Evolutionary conservation across 495 filamentous ascomycete species (phyloP).

Genomic region (Talaromyces proteolyticus): DNA sequence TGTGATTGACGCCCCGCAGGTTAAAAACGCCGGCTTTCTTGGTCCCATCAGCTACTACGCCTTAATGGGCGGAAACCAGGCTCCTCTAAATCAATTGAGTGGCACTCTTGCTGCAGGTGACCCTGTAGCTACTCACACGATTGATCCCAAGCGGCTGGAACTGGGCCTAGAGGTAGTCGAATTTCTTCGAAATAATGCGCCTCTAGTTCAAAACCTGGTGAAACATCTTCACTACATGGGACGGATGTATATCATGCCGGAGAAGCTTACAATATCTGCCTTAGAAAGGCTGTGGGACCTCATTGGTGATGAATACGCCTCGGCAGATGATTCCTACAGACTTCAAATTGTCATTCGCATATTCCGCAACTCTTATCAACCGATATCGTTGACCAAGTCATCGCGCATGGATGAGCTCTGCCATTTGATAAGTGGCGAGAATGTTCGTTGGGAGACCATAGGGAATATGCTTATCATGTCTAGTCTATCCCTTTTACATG

Average conservation of each 20-base stretch:
- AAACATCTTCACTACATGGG: conserved; percentile 1
- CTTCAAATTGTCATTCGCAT: conserved; percentile 8
- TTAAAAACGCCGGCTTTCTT: conserved; percentile 18
- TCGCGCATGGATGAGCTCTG: conserved; percentile 9
- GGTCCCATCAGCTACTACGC: conserved; percentile 29
- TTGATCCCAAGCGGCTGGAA: conserved; percentile 6
- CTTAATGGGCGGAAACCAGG: conserved; percentile 12
- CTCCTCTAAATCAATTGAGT: neutral
- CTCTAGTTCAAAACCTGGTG: neutral
- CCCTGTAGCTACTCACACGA: neutral
- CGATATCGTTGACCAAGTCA: neutral
- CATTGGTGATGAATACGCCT: neutral
- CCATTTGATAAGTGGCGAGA: conserved; percentile 29
- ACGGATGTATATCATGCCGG: conserved; percentile 4
- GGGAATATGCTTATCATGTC: conserved; percentile 33
- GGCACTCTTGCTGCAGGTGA: neutral
- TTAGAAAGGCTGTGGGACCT: conserved; percentile 1
- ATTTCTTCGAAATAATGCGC: conserved; percentile 1
- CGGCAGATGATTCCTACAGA: neutral
- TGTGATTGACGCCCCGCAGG: neutral
- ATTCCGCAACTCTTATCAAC: conserved; percentile 8
- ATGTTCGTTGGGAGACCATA: conserved; percentile 44
- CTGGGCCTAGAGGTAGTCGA: conserved; percentile 1
- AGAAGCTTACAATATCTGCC: conserved; percentile 4
- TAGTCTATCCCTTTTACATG: conserved; percentile 18